Evolutionary conservation across 139 green algal genomes (phyloP), one percentile per base, ranked within the genome.

Genomic region (Micractinium conductrix): DNA sequence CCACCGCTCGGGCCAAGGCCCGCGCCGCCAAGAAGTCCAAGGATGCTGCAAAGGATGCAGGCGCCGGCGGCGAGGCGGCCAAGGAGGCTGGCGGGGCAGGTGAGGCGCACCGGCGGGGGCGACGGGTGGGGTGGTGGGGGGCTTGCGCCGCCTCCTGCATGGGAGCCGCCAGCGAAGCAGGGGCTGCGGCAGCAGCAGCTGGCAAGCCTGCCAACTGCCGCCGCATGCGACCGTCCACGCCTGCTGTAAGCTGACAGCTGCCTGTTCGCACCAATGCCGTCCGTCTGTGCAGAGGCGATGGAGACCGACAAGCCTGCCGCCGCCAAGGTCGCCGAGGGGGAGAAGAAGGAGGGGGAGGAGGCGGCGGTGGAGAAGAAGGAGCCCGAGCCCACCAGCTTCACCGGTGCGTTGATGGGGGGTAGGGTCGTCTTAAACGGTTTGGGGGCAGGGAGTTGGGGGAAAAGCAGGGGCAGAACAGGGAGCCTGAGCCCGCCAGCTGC

Each of bases 1-100:
- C 96, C 22, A 99, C 97, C 6, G 93, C 87, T 14, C 96, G 96
- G 76, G 92, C 93, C 22, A 93, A 90, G 78, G 93, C 96, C 45
- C 92, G 95, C 80, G 92, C 93, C 65, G 92, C 91, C 70, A 95
- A 93, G 85, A 97, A 97, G 86, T 84, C 89, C 48, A 94, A 88
- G 55, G 84, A 87, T 14, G 35, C 72, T 5, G 76, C n/a, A 30
- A 60, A 40, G 14, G 85, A 53, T n/a, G 81, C 19, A 4, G 79
- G 79, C 40, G 75, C 37, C 22, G 53, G 22, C 28, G 38, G 37
- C 26, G 53, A 96, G 87, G 92, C 93, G 43, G 84, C 89, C 43
- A 92, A 85, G 48, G 83, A 83, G 1, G 80, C 50, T 14, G 86
- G 44, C 12, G 63, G 58, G 22, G n/a, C n/a, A n/a, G n/a, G n/a